These are phyloP conservation scores for Wallacemonas sp. DNA, from an alignment of 208 protist species.

Conservation along the genomic window DNA sequence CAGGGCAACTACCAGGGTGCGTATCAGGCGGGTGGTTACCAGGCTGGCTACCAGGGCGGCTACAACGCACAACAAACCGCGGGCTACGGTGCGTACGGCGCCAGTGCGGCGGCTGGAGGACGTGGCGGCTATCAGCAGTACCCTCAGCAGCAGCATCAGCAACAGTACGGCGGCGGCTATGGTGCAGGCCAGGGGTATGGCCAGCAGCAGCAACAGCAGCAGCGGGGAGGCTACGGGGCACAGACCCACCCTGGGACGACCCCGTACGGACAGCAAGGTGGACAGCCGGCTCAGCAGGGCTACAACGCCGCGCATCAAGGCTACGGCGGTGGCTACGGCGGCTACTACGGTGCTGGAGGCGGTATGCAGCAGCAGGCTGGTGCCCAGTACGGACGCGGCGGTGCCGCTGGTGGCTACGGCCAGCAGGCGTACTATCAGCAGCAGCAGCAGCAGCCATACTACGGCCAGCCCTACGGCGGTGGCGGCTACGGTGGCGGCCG, in stretches of 20 bases:
- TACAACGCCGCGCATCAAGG: background rate
- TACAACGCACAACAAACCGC: constrained; percentile 14
- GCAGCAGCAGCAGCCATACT: constrained; percentile 12
- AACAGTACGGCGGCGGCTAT: background rate
- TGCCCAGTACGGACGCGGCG: constrained; percentile 6
- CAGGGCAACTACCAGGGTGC: constrained; percentile 6
- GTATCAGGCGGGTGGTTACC: constrained; percentile 8
- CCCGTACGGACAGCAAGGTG: background rate
- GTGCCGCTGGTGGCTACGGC: background rate
- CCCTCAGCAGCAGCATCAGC: constrained; percentile 6
- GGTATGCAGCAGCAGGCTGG: constrained; percentile 13
- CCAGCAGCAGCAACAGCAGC: constrained; percentile 8
- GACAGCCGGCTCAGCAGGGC: background rate
- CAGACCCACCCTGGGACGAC: background rate
- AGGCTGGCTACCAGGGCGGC: constrained; percentile 2
- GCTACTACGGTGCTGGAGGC: constrained; percentile 22
- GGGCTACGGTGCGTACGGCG: constrained; percentile 9
- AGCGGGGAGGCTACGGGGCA: background rate
- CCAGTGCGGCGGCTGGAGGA: constrained; percentile 13
- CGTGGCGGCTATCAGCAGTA: constrained; percentile 25
- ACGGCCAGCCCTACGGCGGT: constrained; percentile 21
- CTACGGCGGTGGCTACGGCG: constrained; percentile 18
- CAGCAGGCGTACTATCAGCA: constrained; percentile 12
- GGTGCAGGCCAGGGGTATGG: constrained; percentile 3
- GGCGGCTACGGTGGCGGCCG: constrained; percentile 19